Base-by-base conservation (phyloP, 768 basidiomycete genomes). In the Lactarius hengduanensis region DNA sequence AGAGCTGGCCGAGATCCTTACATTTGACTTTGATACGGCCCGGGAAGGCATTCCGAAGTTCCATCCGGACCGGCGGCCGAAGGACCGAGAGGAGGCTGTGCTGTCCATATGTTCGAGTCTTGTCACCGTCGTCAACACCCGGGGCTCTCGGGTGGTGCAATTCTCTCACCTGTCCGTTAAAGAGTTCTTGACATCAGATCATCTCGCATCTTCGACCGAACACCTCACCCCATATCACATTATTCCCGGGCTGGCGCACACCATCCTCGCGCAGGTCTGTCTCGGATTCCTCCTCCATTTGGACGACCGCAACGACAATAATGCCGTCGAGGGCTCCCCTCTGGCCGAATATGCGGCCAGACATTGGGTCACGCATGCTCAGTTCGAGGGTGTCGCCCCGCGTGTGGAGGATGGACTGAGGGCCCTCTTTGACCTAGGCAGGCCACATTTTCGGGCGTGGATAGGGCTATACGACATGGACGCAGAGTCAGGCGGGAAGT, bases 161-260 rank as follows among this genome's bases (percentile, higher is more conserved):
- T 66, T 66, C 5, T 61, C 65, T 6, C 65, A 66, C 26, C 30
- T 61, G 28, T 61, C 65, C 0, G 65, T 61, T 1, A 61, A 66
- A 15, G 65, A 61, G n/a, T 66, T 47, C 45, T 43, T 66, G 2
- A 61, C 34, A 0, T 66, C 65, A 20, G 20, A 32, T 38, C 55
- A 43, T 8, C 60, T 66, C 15, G 55, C 60, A 0, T 13, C 43
- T 45, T 45, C 18, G n/a, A 45, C 9, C 2, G 43, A 9, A 45
- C 43, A n/a, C 9, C 43, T 45, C 20, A 0, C 20, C 20, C 8
- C 20, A n/a, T 45, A n/a, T 45, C 43, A 45, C 9, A n/a, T 45
- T 20, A 20, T 45, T 45, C 43, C 20, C 9, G 20, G 3, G 3
- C 20, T 20, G 0, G 43, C 43, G 9, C 43, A 45, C 43, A 45